These are phyloP conservation scores for Trypanosoma melophagium DNA, from an alignment of 208 protist species.

Conservation along the genomic window DNA sequence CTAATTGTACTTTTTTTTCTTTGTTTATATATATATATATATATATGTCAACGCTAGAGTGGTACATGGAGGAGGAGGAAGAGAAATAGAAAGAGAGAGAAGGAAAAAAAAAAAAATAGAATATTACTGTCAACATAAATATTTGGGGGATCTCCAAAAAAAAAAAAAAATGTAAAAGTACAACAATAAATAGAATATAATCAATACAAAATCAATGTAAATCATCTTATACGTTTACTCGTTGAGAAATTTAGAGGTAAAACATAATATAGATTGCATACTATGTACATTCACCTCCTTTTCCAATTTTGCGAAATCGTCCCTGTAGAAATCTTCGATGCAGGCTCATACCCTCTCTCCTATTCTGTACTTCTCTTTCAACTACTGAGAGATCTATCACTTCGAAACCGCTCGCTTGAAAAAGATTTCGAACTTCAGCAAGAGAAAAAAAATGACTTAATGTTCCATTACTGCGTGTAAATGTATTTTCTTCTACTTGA, in stretches of 20 bases:
- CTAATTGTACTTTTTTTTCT: too few species aligned
- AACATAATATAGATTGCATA: not conserved
- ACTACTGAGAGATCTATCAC: conserved; percentile 56
- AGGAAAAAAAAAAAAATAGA: not conserved
- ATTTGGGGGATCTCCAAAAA: too few species aligned
- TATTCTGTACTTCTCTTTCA: conserved; percentile 76
- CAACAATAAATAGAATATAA: too few species aligned
- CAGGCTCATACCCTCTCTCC: conserved; percentile 53
- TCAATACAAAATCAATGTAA: too few species aligned
- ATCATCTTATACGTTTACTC: too few species aligned
- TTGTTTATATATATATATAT: too few species aligned
- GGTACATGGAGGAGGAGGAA: conserved; percentile 6
- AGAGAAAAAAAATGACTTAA: conserved; percentile 86
- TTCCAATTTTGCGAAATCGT: conserved; percentile 47
- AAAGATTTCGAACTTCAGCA: conserved; percentile 60
- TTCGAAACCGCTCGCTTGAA: conserved; percentile 52
- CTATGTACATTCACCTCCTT: not conserved
- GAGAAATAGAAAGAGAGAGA: not conserved
- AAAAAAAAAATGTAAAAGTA: too few species aligned
- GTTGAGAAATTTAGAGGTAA: too few species aligned
- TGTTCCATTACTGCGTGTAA: conserved; percentile 82
- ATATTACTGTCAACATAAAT: not conserved
- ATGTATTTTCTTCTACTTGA: conserved; percentile 45
- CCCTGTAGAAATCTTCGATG: conserved; percentile 78
- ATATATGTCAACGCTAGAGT: not conserved